Base-by-base conservation (phyloP, 352 stramenopile species). In the Heterotrichella gracilis region DNA sequence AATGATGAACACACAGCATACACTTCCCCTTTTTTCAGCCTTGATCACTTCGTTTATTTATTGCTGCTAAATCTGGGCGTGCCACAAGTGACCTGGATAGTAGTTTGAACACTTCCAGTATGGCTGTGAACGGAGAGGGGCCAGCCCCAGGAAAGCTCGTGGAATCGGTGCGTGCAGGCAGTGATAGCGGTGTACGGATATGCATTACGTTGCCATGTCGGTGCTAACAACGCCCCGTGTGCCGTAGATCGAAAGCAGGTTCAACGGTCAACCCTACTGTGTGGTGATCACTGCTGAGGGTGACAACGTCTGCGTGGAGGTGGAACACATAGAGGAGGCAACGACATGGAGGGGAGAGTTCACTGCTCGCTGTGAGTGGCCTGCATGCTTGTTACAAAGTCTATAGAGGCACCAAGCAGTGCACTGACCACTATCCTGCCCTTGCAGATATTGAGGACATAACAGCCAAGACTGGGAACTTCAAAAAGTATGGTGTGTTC, bases 391-490 rank as follows among this genome's bases (percentile, higher is more conserved):
- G 0, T 17, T 0, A 21, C 24, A 9, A 71, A 71, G n/a, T 21
- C 13, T 21, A 20, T 39, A 0, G 19, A 14, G 9, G 13, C 25
- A 72, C 20, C 53, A 19, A 64, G 32, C 68, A 24, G 2, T 63
- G 19, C 73, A 63, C 0, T 24, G 19, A 41, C 21, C 22, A 22
- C 13, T 24, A 69, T 14, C n/a, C 13, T 17, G 24, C 25, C 24
- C 39, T 1, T 19, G 69, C 70, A 69, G 67, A 92, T 68, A 72
- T 94, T 1, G 84, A 94, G 74, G 82, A 90, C 71, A 81, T 94
- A 53, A 92, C 86, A 63, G 79, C 81, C 13, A 90, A 93, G 74
- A 92, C 87, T 22, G 85, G 86, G 70, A 94, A 91, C 74, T 90
- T 81, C 74, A 94, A 94, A 75, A 81, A 79, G 41, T 92, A 93